Conservation (phyloP, 257 asterid genomes). For the Lycium ferocissimum region DNA sequence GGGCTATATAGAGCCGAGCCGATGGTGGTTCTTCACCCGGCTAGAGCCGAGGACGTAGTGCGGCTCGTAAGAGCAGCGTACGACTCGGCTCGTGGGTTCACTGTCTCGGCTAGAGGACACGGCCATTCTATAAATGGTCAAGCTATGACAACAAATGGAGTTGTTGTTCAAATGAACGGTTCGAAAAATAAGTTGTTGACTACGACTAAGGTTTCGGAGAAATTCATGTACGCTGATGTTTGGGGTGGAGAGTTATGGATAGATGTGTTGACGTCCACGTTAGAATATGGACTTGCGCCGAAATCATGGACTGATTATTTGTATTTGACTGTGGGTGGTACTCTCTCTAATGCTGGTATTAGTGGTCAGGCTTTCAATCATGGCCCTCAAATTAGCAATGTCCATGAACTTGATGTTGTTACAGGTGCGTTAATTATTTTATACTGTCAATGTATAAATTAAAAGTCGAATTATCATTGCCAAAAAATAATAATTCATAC, state of each 20-base stretch:
- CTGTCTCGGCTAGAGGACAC: constrained; percentile 80
- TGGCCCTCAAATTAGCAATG: constrained; percentile 86
- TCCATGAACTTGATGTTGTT: constrained; percentile 77
- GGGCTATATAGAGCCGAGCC: constrained; percentile 54
- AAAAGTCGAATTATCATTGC: neutral
- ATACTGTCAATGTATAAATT: neutral
- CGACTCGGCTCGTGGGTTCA: constrained; percentile 59
- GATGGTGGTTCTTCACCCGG: constrained; percentile 64
- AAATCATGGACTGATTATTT: constrained; percentile 90
- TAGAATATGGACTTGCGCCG: constrained; percentile 76
- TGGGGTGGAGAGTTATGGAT: constrained; percentile 92
- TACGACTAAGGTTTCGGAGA: constrained; percentile 46
- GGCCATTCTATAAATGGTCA: constrained; percentile 91
- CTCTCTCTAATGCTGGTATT: constrained; percentile 83
- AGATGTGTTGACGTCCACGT: constrained; percentile 66
- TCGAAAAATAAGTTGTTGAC: constrained; percentile 35
- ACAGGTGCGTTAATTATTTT: constrained; percentile 55
- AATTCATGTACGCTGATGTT: constrained; percentile 65
- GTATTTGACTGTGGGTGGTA: constrained; percentile 90
- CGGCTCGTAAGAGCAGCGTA: constrained; percentile 60
- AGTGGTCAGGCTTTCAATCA: constrained; percentile 88
- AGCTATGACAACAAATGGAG: constrained; percentile 60
- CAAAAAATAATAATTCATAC: no score
- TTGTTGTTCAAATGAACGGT: constrained; percentile 65
- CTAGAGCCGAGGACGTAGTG: constrained; percentile 62